Base-by-base conservation (phyloP, 2,329 filamentous ascomycete genomes). In the Exutisphaerella laricina region DNA sequence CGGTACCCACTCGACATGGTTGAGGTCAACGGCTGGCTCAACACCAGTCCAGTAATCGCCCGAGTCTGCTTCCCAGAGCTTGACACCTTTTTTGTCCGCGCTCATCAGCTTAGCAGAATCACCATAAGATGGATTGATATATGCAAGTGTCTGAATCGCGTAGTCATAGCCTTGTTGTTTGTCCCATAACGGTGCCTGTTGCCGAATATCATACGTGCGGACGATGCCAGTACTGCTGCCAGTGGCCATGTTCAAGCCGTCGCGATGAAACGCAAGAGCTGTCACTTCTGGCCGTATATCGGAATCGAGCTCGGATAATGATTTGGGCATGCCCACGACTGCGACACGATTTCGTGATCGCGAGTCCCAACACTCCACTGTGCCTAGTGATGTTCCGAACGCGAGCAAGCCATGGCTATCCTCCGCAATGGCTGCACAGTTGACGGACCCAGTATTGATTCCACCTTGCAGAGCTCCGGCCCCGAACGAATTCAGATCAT, bases 131-230 rank as follows among this genome's bases (percentile, higher is more conserved):
- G 73, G 66, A 8, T 73, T 70, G 30, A 84, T 70, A 63, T 81
- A 84, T 46, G 77, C 74, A 41, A 98, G 72, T 34, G 87, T 94
- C 59, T 95, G 85, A 45, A 98, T 88, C 0, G 90, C 79, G 61
- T 88, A 94, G 2, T 90, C 90, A 62, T 95, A 95, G 36, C 94
- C 92, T 68, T 98, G 92, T 57, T 97, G 90, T 65, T 96, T 97
- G 61, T 83, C 86, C 36, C 97, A 71, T 6, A 95, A 69, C 1
- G 94, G 88, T 0, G 85, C 76, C 0, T 92, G 88, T 16, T 88
- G 88, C 60, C 92, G 85, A 39, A 98, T 71, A 65, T 98, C 92
- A 62, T 94, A 98, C 5, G 96, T 77, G 58, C 94, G 84, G 34
- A 96, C 80, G 35, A 96, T 77, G 16, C 94, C 92, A 33, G 80